Evolutionary conservation across 371 early-diverging fungal genomes (phyloP).

Genomic region (Nematocida sp.): DNA sequence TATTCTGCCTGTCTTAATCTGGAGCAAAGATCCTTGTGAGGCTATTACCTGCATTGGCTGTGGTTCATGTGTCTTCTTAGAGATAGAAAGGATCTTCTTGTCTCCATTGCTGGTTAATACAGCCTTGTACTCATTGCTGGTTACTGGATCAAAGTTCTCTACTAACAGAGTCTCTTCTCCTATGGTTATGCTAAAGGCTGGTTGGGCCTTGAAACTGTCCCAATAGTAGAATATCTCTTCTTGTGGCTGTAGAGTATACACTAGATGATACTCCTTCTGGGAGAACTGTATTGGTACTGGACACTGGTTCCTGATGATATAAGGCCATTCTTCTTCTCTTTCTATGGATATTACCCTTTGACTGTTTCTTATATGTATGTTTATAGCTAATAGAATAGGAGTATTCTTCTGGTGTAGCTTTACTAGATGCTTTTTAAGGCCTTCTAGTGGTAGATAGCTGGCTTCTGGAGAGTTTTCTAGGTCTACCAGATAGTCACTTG

Average conservation of each 20-base stretch:
- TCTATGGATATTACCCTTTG: conserved; percentile 28
- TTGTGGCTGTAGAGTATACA: conserved; percentile 20
- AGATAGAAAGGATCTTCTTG: conserved; percentile 3
- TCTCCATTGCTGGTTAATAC: conserved; percentile 13
- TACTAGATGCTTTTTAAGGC: conserved; percentile 43
- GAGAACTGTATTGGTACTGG: neutral
- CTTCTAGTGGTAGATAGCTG: conserved; percentile 51
- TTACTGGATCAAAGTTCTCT: neutral
- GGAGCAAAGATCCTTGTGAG: conserved; percentile 8
- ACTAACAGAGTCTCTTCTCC: neutral
- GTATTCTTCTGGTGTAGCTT: conserved; percentile 9
- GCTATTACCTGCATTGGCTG: neutral
- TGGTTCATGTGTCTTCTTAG: neutral
- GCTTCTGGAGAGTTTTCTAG: conserved; percentile 16
- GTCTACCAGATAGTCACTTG: neutral
- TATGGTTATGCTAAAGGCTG: conserved; percentile 32
- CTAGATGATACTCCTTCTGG: conserved; percentile 30
- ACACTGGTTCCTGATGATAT: conserved; percentile 16
- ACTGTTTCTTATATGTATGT: conserved; percentile 17
- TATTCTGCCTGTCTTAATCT: neutral
- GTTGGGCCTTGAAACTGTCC: conserved; percentile 51
- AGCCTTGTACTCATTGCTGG: neutral
- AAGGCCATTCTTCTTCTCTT: conserved; percentile 39
- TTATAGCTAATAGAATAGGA: conserved; percentile 34
- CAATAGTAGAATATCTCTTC: conserved; percentile 40